These are phyloP conservation scores for Roridomyces roridus DNA, from an alignment of 768 basidiomycete species.

Conservation along the genomic window DNA sequence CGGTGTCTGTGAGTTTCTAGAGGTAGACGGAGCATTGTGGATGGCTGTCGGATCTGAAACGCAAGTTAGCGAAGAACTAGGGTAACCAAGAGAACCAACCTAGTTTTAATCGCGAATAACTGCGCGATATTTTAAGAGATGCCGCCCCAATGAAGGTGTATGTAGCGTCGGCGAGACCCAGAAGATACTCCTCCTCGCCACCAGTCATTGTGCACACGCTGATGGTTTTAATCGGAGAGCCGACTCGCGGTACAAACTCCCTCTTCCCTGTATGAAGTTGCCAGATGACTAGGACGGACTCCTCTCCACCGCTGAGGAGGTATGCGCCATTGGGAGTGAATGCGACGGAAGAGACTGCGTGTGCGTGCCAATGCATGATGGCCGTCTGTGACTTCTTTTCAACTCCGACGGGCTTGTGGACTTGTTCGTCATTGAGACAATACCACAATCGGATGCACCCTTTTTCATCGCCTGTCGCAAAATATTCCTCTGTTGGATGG, in stretches of 20 bases:
- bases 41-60: constrained; percentile 37
- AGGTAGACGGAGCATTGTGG: constrained; percentile 40
- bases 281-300: constrained; percentile 97
- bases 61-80: constrained; percentile 4
- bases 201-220: constrained; percentile 56
- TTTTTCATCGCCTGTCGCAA: constrained; percentile 90
- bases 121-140: constrained; percentile 73
- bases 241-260: constrained; percentile 92
- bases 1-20: constrained; percentile 55
- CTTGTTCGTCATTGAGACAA: constrained; percentile 72
- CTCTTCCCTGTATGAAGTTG: constrained; percentile 87
- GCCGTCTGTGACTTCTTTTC: constrained; percentile 87
- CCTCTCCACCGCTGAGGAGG: constrained; percentile 92
- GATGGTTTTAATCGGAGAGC: constrained; percentile 81
- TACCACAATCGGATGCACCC: constrained; percentile 94
- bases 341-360: constrained; percentile 83
- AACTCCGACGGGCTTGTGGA: constrained; percentile 57
- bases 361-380: constrained; percentile 95
- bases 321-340: constrained; percentile 94
- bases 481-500: constrained; percentile 90
- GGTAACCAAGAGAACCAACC: constrained; percentile 47
- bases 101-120: constrained; percentile 79
- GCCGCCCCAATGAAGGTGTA: constrained; percentile 77
- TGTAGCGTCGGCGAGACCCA: constrained; percentile 83
- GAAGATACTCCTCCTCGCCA: constrained; percentile 85